A percentile compares a stretch with the other conserved stretches of the same genome.
These are phyloP conservation scores for Dendrostoma leiphaemia DNA, from an alignment of 2,329 filamentous ascomycete genomes.

Conservation along the genomic window DNA sequence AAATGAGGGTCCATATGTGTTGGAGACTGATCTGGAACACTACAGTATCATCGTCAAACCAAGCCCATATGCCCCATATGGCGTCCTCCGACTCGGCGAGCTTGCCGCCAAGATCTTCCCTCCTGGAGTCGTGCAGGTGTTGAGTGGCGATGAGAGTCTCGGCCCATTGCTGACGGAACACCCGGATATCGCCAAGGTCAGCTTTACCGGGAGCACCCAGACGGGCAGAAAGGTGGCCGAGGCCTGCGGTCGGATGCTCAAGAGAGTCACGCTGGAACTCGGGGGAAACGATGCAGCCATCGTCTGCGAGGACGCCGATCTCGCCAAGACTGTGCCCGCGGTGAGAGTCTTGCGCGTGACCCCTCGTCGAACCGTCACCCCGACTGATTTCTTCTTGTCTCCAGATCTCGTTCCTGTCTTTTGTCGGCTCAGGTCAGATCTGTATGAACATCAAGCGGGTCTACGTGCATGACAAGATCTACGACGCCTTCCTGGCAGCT, in stretches of 20 bases:
- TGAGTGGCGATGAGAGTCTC: slow-evolving; percentile 59
- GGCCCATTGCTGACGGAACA: slow-evolving; percentile 60
- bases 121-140: slow-evolving; percentile 59
- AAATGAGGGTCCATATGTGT: too few species aligned
- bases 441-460: slow-evolving; percentile 51
- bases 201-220: slow-evolving; percentile 57
- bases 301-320: slow-evolving; percentile 41
- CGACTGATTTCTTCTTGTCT: not conserved
- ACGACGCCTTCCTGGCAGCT: slow-evolving; percentile 42
- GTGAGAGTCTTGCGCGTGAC: slow-evolving; percentile 5
- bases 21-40: slow-evolving; percentile 20
- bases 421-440: slow-evolving; percentile 56
- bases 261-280: slow-evolving; percentile 45
- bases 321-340: slow-evolving; percentile 33
- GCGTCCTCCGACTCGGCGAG: slow-evolving; percentile 58
- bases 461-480: slow-evolving; percentile 49
- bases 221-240: slow-evolving; percentile 38
- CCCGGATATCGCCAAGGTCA: slow-evolving; percentile 59
- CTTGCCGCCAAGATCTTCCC: slow-evolving; percentile 57
- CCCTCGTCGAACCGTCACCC: not conserved
- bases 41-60: slow-evolving; percentile 57
- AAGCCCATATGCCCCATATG: slow-evolving; percentile 58
- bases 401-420: slow-evolving; percentile 44
- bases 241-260: slow-evolving; percentile 40
- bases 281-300: slow-evolving; percentile 37